Conservation (phyloP, 1,284 basidiomycete genomes). For the Stygiomarasmius scandens region DNA sequence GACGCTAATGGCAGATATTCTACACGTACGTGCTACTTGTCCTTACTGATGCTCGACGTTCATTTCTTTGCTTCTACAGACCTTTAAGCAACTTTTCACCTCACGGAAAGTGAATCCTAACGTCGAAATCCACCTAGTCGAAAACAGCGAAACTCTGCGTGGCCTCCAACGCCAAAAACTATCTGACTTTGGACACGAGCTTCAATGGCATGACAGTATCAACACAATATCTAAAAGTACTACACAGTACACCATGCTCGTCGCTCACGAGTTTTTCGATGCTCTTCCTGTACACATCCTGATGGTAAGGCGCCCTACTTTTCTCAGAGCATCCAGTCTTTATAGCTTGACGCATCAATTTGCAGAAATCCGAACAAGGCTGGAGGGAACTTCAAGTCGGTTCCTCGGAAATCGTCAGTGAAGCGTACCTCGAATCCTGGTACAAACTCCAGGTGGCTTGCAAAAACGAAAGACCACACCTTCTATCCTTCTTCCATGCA, state of each 20-base stretch:
- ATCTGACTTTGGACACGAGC: conserved; percentile 27
- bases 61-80: conserved; percentile 36
- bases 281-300: conserved; percentile 92
- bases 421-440: conserved; percentile 1
- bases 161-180: conserved; percentile 67
- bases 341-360: conserved; percentile 4
- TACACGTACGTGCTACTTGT: conserved; percentile 62
- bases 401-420: conserved; percentile 9
- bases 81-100: conserved; percentile 52
- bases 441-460: conserved; percentile 9
- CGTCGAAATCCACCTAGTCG: conserved; percentile 72
- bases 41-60: background rate
- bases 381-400: conserved; percentile 88
- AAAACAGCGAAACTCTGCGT: conserved; percentile 75
- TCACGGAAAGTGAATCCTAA: conserved; percentile 41
- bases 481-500: conserved; percentile 72
- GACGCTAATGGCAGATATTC: conserved; percentile 89
- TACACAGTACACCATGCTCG: conserved; percentile 79
- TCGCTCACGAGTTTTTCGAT: conserved; percentile 99
- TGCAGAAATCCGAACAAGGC: conserved; percentile 74
- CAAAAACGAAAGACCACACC: conserved; percentile 34
- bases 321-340: background rate
- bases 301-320: conserved; percentile 65
- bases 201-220: conserved; percentile 80
- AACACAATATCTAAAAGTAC: conserved; percentile 50